Evolutionary conservation across 2,329 filamentous ascomycete species (phyloP), one percentile per base, ranked within the genome.

Genomic region (Colletotrichum sp.): DNA sequence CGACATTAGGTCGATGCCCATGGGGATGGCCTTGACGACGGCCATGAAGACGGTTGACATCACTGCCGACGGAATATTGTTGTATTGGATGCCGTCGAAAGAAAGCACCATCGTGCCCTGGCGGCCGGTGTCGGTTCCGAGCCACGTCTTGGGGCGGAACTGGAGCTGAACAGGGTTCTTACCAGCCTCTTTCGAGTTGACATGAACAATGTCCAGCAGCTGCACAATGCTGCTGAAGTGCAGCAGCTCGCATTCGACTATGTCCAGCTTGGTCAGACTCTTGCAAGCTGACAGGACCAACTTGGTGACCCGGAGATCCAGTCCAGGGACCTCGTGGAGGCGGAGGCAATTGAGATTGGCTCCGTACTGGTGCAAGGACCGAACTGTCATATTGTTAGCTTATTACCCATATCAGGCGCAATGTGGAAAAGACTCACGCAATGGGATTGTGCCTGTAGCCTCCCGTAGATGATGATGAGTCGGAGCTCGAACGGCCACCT

Each of bases 241-340:
- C 1, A 85, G 39, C 0, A 84, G 70, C 16, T 83, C 82, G 67
- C 83, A 84, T 8, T 81, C 78, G 32, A 82, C 76, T 1, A 84
- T 64, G 8, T 79, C 77, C 2, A 85, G 36, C 0, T 69, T 55
- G 59, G 79, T 70, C 0, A 85, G 75, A 18, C 75, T 77, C 0
- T 79, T 79, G 34, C 81, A 71, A 1, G 36, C 9, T 2, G 71
- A 34, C 1, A 84, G n/a, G 5, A 81, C 77, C 5, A 65, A 34
- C 52, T 73, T 32, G 4, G 84, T 36, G 2, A 79, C 55, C 3
- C 44, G 9, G 2, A 80, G 5, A 21, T 81, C 77, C 5, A 84
- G 26, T 71, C 78, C 80, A 0, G 81, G 78, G 8, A 82, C 63
- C 2, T 79, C 68, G n/a, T 82, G 79, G 1, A 84, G 70, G 3